Conservation (phyloP, 805 yeast genomes). For the Lipomyces sp. region DNA sequence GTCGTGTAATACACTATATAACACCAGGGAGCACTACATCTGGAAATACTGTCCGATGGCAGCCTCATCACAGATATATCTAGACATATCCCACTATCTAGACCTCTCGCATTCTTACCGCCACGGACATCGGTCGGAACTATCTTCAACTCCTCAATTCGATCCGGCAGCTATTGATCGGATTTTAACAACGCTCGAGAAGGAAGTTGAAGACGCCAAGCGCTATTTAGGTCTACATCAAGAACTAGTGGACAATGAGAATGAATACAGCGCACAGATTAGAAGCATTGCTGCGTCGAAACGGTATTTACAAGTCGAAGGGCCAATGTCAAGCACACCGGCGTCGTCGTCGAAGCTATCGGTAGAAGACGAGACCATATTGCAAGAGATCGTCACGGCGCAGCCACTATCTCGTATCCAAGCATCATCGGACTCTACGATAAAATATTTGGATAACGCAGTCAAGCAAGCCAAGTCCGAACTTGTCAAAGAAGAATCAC, state of each 20-base stretch:
- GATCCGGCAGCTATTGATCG: conserved; percentile 5
- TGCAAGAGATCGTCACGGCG: neutral
- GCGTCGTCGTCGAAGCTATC: neutral
- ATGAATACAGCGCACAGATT: conserved; percentile 11
- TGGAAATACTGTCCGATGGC: neutral
- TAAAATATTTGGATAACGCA: conserved; percentile 8
- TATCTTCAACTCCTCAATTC: neutral
- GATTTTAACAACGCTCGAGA: conserved; percentile 6
- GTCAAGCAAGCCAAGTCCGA: conserved; percentile 2
- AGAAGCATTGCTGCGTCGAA: conserved; percentile 17
- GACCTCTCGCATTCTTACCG: conserved; percentile 16
- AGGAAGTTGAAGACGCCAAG: neutral
- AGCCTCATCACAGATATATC: neutral
- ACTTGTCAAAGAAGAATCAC: conserved; percentile 3
- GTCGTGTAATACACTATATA: too few species aligned
- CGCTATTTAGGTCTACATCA: conserved; percentile 3
- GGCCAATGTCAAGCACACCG: neutral
- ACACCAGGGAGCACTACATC: too few species aligned
- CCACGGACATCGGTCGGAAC: conserved; percentile 2
- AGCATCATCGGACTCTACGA: neutral
- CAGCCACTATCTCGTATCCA: conserved; percentile 5
- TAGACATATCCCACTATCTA: conserved; percentile 16
- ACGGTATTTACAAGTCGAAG: neutral
- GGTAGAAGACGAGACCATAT: neutral
- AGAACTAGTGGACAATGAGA: conserved; percentile 2